Conservation (phyloP, 2,329 filamentous ascomycete species). For the Penicillium sp. region DNA sequence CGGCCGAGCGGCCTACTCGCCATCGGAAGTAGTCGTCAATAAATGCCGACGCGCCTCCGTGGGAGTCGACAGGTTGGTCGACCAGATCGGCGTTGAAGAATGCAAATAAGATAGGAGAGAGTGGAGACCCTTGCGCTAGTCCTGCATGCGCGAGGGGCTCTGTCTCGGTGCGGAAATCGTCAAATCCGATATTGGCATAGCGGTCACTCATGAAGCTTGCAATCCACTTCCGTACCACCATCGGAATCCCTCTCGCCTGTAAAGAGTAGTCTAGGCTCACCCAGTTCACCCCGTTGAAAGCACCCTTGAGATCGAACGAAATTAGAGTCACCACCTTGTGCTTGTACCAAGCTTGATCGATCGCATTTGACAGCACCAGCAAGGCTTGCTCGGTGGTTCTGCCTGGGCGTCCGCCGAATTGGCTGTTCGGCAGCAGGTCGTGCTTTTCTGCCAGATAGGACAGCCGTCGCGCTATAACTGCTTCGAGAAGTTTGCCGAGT, state of each 20-base stretch:
- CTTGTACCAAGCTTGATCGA: conserved; percentile 4
- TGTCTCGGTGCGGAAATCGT: not conserved
- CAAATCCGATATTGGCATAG: not conserved
- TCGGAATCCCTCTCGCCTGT: not conserved
- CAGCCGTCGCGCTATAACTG: conserved; percentile 19
- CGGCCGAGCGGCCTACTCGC: no score
- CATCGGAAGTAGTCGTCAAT: no score
- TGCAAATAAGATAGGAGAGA: not conserved
- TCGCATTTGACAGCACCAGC: conserved; percentile 17
- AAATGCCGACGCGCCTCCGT: not conserved
- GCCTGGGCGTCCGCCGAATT: conserved; percentile 22
- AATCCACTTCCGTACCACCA: not conserved
- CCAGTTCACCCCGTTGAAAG: not conserved
- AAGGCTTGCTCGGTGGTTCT: conserved; percentile 22
- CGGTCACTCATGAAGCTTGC: conserved; percentile 2
- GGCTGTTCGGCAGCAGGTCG: conserved; percentile 19
- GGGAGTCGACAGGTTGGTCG: not conserved
- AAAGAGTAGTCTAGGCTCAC: not conserved
- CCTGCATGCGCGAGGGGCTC: not conserved
- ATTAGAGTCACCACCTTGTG: conserved; percentile 1
- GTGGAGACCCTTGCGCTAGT: not conserved
- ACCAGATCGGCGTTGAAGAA: conserved; percentile 2
- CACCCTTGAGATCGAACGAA: not conserved
- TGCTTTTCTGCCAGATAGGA: conserved; percentile 19
- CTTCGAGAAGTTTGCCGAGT: not conserved